Base-by-base conservation (phyloP, 2,329 filamentous ascomycete genomes). In the Aspergillus sp. region DNA sequence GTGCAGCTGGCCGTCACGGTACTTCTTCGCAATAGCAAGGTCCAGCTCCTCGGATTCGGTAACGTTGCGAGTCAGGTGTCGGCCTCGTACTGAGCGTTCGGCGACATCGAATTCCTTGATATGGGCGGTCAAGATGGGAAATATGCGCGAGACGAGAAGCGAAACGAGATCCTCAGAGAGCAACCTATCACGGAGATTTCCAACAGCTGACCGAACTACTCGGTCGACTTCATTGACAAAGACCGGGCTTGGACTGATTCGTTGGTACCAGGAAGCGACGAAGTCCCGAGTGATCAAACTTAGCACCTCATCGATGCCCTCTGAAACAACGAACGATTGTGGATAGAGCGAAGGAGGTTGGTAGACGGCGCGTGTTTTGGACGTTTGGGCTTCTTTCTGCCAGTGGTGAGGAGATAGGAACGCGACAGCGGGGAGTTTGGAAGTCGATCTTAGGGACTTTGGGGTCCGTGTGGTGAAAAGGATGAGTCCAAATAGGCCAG, bases 31-130 rank as follows among this genome's bases (percentile, higher is more conserved):
- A 71, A 99, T 96, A 1, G 94, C 94, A 60, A 96, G 79, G 71
- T 97, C 92, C 63, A 99, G 78, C 79, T 99, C 94, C 67, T 97
- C 93, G 1, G 92, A 96, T 74, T 99, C 94, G 2, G 95, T 97
- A 50, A 99, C 86, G 59, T 88, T 91, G 48, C 90, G 85, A 62
- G 91, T 94, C 52, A 97, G 78, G 71, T 96, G 90, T 68, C 86
- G 88, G 11, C 95, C 95, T 49, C 93, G 84, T 10, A 99, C 89
- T 7, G 85, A 82, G 52, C 88, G 84, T 75, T 99, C 94, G 0
- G 94, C 94, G 59, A 94, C 86, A 70, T 92, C 90, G 63, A 96
- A 96, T 60, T 96, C 90, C 60, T 84, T 89, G 63, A 99, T 84
- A 71, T 99, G 94, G 9, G 84, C 81, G 25, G 93, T 97, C 60